Evolutionary conservation across 129 eudicot genomes (phyloP), one percentile per base, ranked within the genome.

Genomic region (Helianthus annuus): DNA sequence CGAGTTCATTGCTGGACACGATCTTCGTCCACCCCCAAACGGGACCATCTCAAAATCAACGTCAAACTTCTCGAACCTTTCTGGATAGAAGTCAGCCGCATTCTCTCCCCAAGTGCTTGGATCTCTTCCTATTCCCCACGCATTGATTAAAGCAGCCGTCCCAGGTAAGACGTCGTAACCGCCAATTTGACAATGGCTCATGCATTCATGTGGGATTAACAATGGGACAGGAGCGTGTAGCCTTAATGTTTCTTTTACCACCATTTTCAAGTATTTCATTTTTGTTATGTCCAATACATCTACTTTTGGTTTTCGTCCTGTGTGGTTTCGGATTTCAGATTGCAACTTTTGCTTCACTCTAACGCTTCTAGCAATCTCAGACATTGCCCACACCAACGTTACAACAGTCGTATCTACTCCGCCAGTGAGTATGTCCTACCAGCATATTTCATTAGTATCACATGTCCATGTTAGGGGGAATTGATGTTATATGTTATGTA

Each of bases 381-480:
- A 48, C 97, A 85, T 90, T 42, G 91, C 80, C 97, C 97, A 91
- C 39, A 73, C 89, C 19, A 75, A 34, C 0, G 79, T 75, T 53
- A 81, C 32, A 4, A 74, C 58, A 0, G 86, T 81, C n/a, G 95
- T 91, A 59, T 88, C 90, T 2, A 90, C 80, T 66, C 95, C 95
- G 4, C 76, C 81, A 0, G 48, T 40, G 27, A 77, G 24, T 34
- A 70, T 27, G 17, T 61, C 48, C 76, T 77, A 66, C 27, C 8
- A 75, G 0, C n/a, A 22, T 62, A 10, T 44, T 40, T 59, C 64
- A 49, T 77, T 24, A 40, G 72, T 51, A 15, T 7, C n/a, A 27
- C 3, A 27, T 27, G 32, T 27, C 32, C 32, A 27, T 27, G 32
- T 27, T 27, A 27, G 32, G 3, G 32, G 32, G 32, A 27, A 27